Conservation (phyloP, 306 rosid genomes). For the Acacia crassicarpa region DNA sequence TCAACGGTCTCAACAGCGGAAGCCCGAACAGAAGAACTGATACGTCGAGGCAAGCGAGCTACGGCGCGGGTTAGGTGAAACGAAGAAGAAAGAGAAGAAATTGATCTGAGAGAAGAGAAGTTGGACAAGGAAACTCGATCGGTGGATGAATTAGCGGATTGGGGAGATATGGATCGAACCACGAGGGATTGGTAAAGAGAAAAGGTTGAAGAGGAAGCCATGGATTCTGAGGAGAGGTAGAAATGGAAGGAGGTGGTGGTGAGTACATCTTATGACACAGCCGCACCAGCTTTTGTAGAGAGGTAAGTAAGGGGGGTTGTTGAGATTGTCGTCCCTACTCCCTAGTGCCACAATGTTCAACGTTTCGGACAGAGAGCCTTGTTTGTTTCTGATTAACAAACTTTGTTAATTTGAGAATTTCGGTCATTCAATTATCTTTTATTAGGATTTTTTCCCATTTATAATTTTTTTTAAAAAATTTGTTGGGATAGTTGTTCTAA, state of each 20-base stretch:
- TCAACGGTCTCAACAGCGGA: conserved; percentile 51
- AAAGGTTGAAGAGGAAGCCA: conserved; percentile 81
- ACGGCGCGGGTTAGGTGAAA: neutral
- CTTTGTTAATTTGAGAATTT: too few relatives aligned
- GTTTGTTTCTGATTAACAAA: too few relatives aligned
- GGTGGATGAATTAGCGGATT: conserved; percentile 50
- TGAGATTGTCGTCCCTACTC: neutral
- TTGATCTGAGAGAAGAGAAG: conserved; percentile 49
- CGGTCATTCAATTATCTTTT: too few relatives aligned
- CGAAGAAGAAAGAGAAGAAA: conserved; percentile 10
- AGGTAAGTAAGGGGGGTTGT: neutral
- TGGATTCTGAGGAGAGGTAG: conserved; percentile 26
- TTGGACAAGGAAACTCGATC: conserved; percentile 54
- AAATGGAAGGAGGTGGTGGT: neutral
- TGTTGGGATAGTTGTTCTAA: too few relatives aligned
- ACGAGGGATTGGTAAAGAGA: conserved; percentile 75
- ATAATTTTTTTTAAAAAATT: too few relatives aligned
- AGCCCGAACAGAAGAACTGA: conserved; percentile 40
- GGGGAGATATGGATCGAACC: conserved; percentile 53
- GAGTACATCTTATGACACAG: neutral
- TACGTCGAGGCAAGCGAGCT: conserved; percentile 14
- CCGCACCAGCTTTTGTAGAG: neutral
- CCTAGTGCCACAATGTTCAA: neutral
- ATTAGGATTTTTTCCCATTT: too few relatives aligned
- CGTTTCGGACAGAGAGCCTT: too few relatives aligned